Percentiles rank a stretch among this genome's conserved stretches.
Evolutionary conservation across 495 filamentous ascomycete genomes (phyloP).

Genomic region (Hypoxylon trugodes): DNA sequence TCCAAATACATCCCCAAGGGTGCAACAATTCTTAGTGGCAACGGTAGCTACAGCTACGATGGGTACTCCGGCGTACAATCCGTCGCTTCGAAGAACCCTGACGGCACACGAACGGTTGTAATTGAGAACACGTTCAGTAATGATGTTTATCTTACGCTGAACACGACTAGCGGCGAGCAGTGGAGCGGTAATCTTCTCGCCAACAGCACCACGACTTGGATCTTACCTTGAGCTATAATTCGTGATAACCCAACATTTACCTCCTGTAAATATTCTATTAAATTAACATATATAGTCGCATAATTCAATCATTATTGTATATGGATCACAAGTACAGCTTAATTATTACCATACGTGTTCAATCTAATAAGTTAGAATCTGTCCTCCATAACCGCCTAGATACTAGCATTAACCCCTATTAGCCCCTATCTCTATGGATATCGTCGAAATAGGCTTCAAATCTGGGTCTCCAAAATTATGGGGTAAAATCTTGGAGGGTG

Average conservation of each 20-base stretch:
- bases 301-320: too few species aligned
- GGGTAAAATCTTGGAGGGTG: too few species aligned
- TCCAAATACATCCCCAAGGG: slow-evolving; percentile 64
- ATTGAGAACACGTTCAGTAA: slow-evolving; percentile 63
- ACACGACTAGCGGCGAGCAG: slow-evolving; percentile 53
- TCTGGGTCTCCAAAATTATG: too few species aligned
- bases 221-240: slow-evolving; percentile 49
- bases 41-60: slow-evolving; percentile 57
- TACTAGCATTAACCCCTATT: too few species aligned
- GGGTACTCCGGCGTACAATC: slow-evolving; percentile 55
- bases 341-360: too few species aligned
- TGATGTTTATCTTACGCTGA: slow-evolving; percentile 57
- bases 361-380: too few species aligned
- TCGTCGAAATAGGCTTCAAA: slow-evolving; percentile 1
- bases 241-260: neutral
- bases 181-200: slow-evolving; percentile 61
- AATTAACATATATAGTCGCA: neutral
- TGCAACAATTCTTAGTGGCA: slow-evolving; percentile 55
- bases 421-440: too few species aligned
- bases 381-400: too few species aligned
- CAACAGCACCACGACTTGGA: slow-evolving; percentile 62
- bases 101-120: slow-evolving; percentile 60
- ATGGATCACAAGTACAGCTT: too few species aligned
- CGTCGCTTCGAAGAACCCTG: slow-evolving; percentile 60
- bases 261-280: slow-evolving; percentile 1